Percentiles rank a stretch among this genome's conserved stretches.
phyloP scores from a whole-genome alignment of 2,329 filamentous ascomycete species.

The Aspergillaceae sp. region DNA sequence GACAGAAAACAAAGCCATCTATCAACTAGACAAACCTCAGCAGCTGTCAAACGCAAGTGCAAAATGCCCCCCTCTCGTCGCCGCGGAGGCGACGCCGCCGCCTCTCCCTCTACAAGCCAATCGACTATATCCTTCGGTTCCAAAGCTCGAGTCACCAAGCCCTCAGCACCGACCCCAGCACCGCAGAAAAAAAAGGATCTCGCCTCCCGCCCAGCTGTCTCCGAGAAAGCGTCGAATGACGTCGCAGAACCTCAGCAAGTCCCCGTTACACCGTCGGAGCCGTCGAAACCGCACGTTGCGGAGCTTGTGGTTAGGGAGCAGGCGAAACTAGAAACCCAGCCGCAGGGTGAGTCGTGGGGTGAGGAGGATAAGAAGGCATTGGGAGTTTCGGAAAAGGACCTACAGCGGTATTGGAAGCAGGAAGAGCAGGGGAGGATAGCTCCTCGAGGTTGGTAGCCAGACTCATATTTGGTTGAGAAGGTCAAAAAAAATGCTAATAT shows the following conservation, averaged over 20 bases:
- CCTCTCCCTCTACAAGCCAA: conserved; percentile 31
- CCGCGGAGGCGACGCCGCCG: conserved; percentile 29
- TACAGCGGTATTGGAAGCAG: conserved; percentile 67
- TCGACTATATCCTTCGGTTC: conserved; percentile 56
- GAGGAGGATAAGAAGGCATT: conserved; percentile 44
- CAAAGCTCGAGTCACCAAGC: conserved; percentile 52
- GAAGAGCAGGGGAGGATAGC: conserved; percentile 63
- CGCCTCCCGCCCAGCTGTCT: conserved; percentile 25
- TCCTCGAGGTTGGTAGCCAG: conserved; percentile 40
- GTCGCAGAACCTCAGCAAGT: conserved; percentile 21
- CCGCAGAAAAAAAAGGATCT: conserved; percentile 25
- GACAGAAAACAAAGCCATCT: too few relatives aligned
- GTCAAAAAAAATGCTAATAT: neutral
- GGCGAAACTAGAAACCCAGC: conserved; percentile 36
- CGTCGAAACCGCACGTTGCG: conserved; percentile 25
- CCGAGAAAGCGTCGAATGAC: conserved; percentile 13
- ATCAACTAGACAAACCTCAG: too few relatives aligned
- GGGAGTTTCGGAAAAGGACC: conserved; percentile 57
- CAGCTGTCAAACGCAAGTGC: neutral
- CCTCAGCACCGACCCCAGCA: conserved; percentile 27
- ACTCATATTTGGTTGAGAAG: neutral
- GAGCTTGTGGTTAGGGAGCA: conserved; percentile 38
- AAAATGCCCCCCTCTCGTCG: conserved; percentile 37
- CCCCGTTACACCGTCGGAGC: conserved; percentile 15
- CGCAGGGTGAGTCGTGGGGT: conserved; percentile 19